Conservation (phyloP, 768 basidiomycete genomes). For the Leccinum uliginosum region DNA sequence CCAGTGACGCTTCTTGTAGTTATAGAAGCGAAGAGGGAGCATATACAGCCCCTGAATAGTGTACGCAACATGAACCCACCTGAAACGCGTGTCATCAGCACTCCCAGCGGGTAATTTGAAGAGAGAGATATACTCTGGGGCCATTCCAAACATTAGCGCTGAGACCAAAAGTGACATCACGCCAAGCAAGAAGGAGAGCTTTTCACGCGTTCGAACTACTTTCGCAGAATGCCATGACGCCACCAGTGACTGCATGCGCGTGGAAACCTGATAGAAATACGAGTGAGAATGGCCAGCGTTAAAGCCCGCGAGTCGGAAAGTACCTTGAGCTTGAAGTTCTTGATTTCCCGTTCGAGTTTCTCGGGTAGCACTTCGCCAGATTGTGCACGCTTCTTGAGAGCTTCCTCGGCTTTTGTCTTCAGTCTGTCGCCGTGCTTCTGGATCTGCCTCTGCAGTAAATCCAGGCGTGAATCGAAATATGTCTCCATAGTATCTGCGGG, state of each 20-base stretch:
- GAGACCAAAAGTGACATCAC: conserved; percentile 87
- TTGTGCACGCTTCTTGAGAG: conserved; percentile 56
- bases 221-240: conserved; percentile 92
- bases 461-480: conserved; percentile 88
- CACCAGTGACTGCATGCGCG: conserved; percentile 72
- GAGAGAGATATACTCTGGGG: conserved; percentile 62
- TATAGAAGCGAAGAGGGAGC: conserved; percentile 77
- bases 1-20: conserved; percentile 89
- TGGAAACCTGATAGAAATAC: conserved; percentile 60
- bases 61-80: conserved; percentile 88
- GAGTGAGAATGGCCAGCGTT: conserved; percentile 5
- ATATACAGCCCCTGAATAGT: conserved; percentile 74
- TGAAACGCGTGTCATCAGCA: conserved; percentile 27
- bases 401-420: conserved; percentile 77
- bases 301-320: neutral
- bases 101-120: neutral
- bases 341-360: conserved; percentile 83
- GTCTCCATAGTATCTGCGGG: conserved; percentile 85
- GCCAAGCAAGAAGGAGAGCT: conserved; percentile 88
- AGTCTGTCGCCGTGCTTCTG: conserved; percentile 84
- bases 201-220: conserved; percentile 76
- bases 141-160: conserved; percentile 82
- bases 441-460: conserved; percentile 76
- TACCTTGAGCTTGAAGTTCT: conserved; percentile 84
- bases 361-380: conserved; percentile 64